A percentile compares a stretch with the other conserved stretches of the same genome.
Evolutionary conservation across 768 basidiomycete species (phyloP).

Genomic region (Hemileccinum impolitum): DNA sequence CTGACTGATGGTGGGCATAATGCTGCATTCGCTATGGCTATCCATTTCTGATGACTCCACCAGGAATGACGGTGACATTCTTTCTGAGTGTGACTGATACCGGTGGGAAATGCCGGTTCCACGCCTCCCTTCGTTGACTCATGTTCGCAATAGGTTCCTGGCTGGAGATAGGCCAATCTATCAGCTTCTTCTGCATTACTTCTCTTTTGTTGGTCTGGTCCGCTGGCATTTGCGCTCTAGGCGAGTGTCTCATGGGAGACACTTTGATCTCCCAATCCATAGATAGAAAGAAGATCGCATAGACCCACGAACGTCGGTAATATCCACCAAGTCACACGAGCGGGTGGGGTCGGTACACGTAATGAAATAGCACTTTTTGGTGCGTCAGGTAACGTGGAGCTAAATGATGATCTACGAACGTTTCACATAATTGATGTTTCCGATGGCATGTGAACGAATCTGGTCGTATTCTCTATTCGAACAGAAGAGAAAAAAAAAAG

Average conservation of each 20-base stretch:
- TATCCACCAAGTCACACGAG: neutral
- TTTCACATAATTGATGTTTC: neutral
- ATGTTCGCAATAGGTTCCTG: slow-evolving; percentile 56
- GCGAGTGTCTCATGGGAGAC: slow-evolving; percentile 64
- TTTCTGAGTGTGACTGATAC: slow-evolving; percentile 83
- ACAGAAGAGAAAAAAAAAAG: neutral
- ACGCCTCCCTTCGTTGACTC: slow-evolving; percentile 1
- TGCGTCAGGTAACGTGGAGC: slow-evolving; percentile 2
- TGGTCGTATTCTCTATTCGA: neutral
- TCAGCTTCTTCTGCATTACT: slow-evolving; percentile 84
- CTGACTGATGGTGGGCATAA: slow-evolving; percentile 31
- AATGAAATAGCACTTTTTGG: neutral
- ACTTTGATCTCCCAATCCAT: slow-evolving; percentile 21
- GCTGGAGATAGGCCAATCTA: slow-evolving; percentile 87
- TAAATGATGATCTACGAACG: neutral
- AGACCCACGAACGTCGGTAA: slow-evolving; percentile 25
- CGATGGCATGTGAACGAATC: slow-evolving; percentile 4
- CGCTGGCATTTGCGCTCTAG: slow-evolving; percentile 68
- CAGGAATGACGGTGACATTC: slow-evolving; percentile 81
- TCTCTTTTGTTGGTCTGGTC: slow-evolving; percentile 78
- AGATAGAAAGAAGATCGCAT: slow-evolving; percentile 20
- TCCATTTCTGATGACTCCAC: slow-evolving; percentile 1
- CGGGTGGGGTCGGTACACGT: slow-evolving; percentile 2
- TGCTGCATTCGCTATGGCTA: neutral
- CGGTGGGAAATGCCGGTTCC: slow-evolving; percentile 37